Evolutionary conservation across 768 basidiomycete species (phyloP).

Genomic region (Collybiopsis luxurians): DNA sequence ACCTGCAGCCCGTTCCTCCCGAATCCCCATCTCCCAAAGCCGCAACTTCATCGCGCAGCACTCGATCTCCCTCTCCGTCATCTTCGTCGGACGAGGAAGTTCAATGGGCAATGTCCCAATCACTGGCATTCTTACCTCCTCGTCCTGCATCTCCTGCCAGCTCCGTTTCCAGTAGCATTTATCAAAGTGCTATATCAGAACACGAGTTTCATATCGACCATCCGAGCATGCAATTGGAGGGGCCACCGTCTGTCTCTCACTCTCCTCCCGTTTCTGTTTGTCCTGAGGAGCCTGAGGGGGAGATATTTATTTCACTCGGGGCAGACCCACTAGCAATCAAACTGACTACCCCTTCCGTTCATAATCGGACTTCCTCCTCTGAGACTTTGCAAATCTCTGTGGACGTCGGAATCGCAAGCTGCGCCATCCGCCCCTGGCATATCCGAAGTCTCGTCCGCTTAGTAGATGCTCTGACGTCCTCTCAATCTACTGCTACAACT

Average conservation of each 20-base stretch:
- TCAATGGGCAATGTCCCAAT: slow-evolving; percentile 72
- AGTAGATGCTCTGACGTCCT: slow-evolving; percentile 27
- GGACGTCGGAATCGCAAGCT: slow-evolving; percentile 50
- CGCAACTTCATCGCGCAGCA: slow-evolving; percentile 15
- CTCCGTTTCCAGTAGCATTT: slow-evolving; percentile 67
- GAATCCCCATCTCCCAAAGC: slow-evolving; percentile 15
- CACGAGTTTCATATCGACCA: neutral
- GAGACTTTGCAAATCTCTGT: slow-evolving; percentile 39
- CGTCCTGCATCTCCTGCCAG: slow-evolving; percentile 38
- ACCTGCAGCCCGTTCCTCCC: slow-evolving; percentile 29
- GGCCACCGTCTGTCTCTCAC: neutral
- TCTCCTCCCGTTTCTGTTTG: neutral
- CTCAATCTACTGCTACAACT: slow-evolving; percentile 11
- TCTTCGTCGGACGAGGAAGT: slow-evolving; percentile 67
- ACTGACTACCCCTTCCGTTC: slow-evolving; percentile 43
- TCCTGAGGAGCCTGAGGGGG: slow-evolving; percentile 26
- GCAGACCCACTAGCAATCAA: slow-evolving; percentile 57
- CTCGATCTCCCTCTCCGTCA: slow-evolving; percentile 31
- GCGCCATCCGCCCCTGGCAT: slow-evolving; percentile 56
- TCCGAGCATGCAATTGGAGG: neutral
- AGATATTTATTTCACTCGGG: slow-evolving; percentile 60
- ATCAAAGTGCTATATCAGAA: slow-evolving; percentile 66
- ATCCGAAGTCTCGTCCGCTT: slow-evolving; percentile 47
- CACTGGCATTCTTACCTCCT: slow-evolving; percentile 59
- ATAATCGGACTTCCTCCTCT: neutral